A percentile compares a stretch with the other conserved stretches of the same genome.
Conservation (phyloP, 179 eudicot species). For the Beta macrorhiza region DNA sequence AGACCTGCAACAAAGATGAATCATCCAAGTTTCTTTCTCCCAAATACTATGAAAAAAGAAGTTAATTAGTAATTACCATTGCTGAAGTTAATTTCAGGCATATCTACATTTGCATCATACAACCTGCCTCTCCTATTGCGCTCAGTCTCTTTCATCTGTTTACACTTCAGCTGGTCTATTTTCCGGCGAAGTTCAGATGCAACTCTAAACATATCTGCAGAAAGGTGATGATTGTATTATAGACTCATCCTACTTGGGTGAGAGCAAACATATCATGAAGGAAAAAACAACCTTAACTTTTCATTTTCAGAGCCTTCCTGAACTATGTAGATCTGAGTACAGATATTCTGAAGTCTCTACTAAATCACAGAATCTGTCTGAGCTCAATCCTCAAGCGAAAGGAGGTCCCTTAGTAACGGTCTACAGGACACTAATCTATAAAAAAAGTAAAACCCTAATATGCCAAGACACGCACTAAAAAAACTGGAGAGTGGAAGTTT, state of each 20-base stretch:
- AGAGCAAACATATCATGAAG: neutral
- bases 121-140: constrained; percentile 24
- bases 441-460: neutral
- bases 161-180: constrained; percentile 50
- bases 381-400: neutral
- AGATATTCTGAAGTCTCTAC: neutral
- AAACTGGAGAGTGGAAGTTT: no score
- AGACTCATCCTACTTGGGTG: neutral
- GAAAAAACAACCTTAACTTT: neutral
- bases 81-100: constrained; percentile 26
- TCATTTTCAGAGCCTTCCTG: neutral
- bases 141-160: constrained; percentile 37
- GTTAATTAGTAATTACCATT: neutral
- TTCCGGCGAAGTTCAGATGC: constrained; percentile 56
- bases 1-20: constrained; percentile 36
- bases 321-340: neutral
- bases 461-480: neutral
- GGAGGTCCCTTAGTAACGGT: neutral
- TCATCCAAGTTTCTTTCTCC: constrained; percentile 3
- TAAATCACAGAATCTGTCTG: neutral
- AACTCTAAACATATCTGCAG: constrained; percentile 52
- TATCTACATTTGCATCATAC: constrained; percentile 33
- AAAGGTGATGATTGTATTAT: neutral
- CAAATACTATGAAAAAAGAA: neutral
- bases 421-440: neutral